A percentile compares a stretch with the other conserved stretches of the same genome.
phyloP scores from a whole-genome alignment of 1,284 basidiomycete species.

The Sanghuangporus weigelae region DNA sequence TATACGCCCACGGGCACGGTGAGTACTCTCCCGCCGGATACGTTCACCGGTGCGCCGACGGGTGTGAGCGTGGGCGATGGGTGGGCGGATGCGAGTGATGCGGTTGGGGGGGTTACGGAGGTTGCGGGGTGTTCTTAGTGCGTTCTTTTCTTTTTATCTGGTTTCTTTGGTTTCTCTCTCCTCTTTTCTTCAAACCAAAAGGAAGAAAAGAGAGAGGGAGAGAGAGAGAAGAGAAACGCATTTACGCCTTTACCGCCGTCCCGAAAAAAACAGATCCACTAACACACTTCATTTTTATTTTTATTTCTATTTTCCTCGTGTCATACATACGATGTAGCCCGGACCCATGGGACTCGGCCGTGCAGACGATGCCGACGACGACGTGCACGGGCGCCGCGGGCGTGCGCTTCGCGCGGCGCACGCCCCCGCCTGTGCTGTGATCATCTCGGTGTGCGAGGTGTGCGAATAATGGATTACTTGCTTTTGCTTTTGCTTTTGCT shows the following conservation, averaged over 20 bases:
- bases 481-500: too few relatives aligned
- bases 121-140: constrained; percentile 9
- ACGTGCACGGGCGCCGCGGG: constrained; percentile 32
- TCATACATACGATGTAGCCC: too few relatives aligned
- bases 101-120: constrained; percentile 33
- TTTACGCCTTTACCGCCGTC: too few relatives aligned
- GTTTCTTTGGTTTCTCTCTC: not conserved
- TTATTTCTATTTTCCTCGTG: not conserved
- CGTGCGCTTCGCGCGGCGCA: not conserved
- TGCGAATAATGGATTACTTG: too few relatives aligned
- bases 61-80: constrained; percentile 58
- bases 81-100: constrained; percentile 64
- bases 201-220: too few relatives aligned
- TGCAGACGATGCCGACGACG: constrained; percentile 39
- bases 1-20: constrained; percentile 69
- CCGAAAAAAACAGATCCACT: too few relatives aligned
- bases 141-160: constrained; percentile 21
- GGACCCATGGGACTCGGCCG: constrained; percentile 53
- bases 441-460: too few relatives aligned
- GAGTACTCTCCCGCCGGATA: constrained; percentile 54
- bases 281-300: not conserved
- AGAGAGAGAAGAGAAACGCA: too few relatives aligned
- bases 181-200: not conserved
- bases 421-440: constrained; percentile 3
- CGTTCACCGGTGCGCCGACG: constrained; percentile 40